Evolutionary conservation across 306 rosid genomes (phyloP).

Genomic region (Styphnolobium japonicum): DNA sequence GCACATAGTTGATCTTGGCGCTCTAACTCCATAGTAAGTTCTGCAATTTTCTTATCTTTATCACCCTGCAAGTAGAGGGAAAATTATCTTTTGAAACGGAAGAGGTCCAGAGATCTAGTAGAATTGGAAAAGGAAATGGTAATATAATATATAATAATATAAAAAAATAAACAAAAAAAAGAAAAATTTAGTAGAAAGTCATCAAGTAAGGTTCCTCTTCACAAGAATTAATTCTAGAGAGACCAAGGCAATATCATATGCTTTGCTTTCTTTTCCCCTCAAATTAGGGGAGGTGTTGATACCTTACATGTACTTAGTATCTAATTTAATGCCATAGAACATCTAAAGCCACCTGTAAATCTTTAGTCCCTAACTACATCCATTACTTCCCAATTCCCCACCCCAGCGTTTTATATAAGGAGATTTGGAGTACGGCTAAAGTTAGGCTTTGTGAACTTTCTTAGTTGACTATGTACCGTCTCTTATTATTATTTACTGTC

Average conservation of each 20-base stretch:
- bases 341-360: background rate
- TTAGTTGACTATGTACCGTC: background rate
- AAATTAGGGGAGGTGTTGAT: background rate
- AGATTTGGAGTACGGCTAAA: background rate
- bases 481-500: background rate
- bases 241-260: background rate
- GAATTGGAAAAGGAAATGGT: background rate
- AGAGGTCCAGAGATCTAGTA: background rate
- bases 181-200: background rate
- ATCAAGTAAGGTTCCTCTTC: background rate
- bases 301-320: background rate
- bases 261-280: background rate
- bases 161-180: background rate
- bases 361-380: background rate
- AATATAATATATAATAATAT: background rate
- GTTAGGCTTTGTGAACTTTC: background rate
- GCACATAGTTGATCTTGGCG: slow-evolving; percentile 72
- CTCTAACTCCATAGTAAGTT: slow-evolving; percentile 78
- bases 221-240: background rate
- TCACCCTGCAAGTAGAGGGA: slow-evolving; percentile 55
- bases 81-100: background rate
- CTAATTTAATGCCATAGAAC: background rate
- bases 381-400: background rate
- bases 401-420: background rate
- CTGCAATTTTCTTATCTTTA: slow-evolving; percentile 82